These are phyloP conservation scores for Claviceps citrina DNA, from an alignment of 2,329 filamentous ascomycete genomes.

Conservation along the genomic window DNA sequence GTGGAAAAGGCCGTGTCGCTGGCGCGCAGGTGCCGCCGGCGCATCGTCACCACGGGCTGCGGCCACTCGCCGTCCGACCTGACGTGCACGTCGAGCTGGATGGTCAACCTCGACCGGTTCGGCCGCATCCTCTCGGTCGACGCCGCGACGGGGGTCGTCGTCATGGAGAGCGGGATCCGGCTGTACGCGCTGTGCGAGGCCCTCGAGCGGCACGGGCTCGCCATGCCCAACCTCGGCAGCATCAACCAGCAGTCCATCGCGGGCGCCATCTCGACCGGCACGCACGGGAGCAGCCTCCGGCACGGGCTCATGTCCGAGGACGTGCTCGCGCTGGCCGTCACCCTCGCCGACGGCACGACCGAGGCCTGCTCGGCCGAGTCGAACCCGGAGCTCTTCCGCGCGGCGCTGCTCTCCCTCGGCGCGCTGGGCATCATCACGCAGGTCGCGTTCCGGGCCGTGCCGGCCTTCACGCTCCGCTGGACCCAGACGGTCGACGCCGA, in stretches of 20 bases:
- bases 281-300: conserved; percentile 71
- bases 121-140: conserved; percentile 58
- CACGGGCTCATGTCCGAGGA: conserved; percentile 77
- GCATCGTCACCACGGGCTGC: conserved; percentile 74
- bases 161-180: conserved; percentile 78
- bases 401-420: conserved; percentile 73
- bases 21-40: conserved; percentile 64
- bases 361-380: conserved; percentile 53
- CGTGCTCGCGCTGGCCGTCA: conserved; percentile 59
- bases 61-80: conserved; percentile 85
- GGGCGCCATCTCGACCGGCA: conserved; percentile 82
- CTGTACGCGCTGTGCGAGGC: conserved; percentile 57
- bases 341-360: conserved; percentile 64
- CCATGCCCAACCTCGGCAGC: conserved; percentile 82
- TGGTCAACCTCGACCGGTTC: conserved; percentile 82
- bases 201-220: conserved; percentile 60
- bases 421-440: conserved; percentile 84
- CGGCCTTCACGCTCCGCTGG: conserved; percentile 77
- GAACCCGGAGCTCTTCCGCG: conserved; percentile 70
- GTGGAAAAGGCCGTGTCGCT: conserved; percentile 71
- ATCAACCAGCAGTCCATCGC: conserved; percentile 91
- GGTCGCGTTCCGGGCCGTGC: conserved; percentile 68
- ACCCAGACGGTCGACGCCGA: conserved; percentile 63
- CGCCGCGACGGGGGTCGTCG: conserved; percentile 46
- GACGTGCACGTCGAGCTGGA: conserved; percentile 87